These are phyloP conservation scores for Phytophthora crassamura DNA, from an alignment of 352 stramenopile genomes.

Conservation along the genomic window DNA sequence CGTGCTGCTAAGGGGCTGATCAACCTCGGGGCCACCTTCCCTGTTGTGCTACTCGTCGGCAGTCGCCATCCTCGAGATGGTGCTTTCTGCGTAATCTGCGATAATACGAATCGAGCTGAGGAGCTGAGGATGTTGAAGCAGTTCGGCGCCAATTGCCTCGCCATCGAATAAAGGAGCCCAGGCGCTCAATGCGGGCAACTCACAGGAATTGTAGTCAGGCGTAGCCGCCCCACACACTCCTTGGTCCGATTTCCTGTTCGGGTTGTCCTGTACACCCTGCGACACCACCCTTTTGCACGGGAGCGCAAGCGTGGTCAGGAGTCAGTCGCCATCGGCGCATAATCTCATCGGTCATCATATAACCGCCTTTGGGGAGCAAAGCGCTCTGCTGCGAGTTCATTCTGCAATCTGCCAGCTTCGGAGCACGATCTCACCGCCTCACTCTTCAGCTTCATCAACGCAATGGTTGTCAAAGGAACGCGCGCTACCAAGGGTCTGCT, in stretches of 20 bases:
- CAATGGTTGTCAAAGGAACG: constrained; percentile 28
- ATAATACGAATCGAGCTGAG: too few relatives aligned
- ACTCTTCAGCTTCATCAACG: not conserved
- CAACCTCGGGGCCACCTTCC: constrained; percentile 51
- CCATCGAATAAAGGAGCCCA: too few relatives aligned
- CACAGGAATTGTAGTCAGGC: too few relatives aligned
- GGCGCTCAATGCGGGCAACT: too few relatives aligned
- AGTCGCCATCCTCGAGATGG: too few relatives aligned
- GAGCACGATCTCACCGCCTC: constrained; percentile 8
- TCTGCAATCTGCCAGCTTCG: constrained; percentile 12
- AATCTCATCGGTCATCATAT: constrained; percentile 18
- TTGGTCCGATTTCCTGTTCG: too few relatives aligned
- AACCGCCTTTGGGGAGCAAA: not conserved
- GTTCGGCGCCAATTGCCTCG: too few relatives aligned
- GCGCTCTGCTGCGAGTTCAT: constrained; percentile 8
- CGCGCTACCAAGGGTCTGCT: constrained; percentile 44
- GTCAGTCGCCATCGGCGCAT: constrained; percentile 5
- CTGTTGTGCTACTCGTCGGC: constrained; percentile 7
- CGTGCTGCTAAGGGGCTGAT: constrained; percentile 38
- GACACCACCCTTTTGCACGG: constrained; percentile 3
- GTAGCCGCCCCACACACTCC: too few relatives aligned
- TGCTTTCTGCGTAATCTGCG: too few relatives aligned
- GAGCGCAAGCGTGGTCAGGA: not conserved
- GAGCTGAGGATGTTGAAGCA: too few relatives aligned
- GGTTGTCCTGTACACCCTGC: not conserved